Evolutionary conservation across 208 protist species (phyloP).

Genomic region (Crithidia mellificae): DNA sequence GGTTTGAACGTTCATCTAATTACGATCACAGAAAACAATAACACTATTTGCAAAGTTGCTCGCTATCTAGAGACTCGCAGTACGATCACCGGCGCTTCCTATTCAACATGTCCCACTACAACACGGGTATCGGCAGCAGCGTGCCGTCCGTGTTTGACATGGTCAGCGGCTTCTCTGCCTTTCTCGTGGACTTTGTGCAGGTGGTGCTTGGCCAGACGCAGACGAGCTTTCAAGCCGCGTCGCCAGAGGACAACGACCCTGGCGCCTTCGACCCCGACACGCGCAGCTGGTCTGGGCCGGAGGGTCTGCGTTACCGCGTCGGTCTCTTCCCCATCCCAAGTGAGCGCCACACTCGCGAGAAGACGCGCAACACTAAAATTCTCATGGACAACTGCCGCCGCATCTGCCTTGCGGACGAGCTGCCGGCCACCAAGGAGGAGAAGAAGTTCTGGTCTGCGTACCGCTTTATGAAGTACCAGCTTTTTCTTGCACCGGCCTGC

Average conservation of each 20-base stretch:
- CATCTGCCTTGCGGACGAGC: constrained; percentile 81
- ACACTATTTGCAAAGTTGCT: too few relatives aligned
- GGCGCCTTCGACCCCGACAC: constrained; percentile 72
- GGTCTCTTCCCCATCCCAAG: constrained; percentile 81
- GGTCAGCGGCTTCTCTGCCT: constrained; percentile 60
- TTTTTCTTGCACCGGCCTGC: constrained; percentile 75
- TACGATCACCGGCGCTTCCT: too few relatives aligned
- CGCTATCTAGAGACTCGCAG: too few relatives aligned
- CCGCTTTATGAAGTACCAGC: constrained; percentile 90
- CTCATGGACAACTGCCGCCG: constrained; percentile 90
- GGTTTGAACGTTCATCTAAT: too few relatives aligned
- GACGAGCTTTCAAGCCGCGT: constrained; percentile 72
- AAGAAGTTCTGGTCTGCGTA: constrained; percentile 87
- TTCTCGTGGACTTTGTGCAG: constrained; percentile 77
- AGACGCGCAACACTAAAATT: constrained; percentile 85
- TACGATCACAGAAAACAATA: too few relatives aligned
- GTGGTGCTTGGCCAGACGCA: constrained; percentile 63
- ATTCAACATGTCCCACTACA: constrained; percentile 77
- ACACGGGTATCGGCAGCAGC: constrained; percentile 80
- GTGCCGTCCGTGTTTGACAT: constrained; percentile 86
- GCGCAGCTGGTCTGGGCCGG: constrained; percentile 72
- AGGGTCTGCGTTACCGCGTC: constrained; percentile 82
- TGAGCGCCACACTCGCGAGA: constrained; percentile 81
- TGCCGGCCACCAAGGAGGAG: constrained; percentile 84
- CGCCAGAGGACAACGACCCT: constrained; percentile 56